A percentile compares a stretch with the other conserved stretches of the same genome.
Conservation (phyloP, 164 flowering plant genomes). For the Malania oleifera region DNA sequence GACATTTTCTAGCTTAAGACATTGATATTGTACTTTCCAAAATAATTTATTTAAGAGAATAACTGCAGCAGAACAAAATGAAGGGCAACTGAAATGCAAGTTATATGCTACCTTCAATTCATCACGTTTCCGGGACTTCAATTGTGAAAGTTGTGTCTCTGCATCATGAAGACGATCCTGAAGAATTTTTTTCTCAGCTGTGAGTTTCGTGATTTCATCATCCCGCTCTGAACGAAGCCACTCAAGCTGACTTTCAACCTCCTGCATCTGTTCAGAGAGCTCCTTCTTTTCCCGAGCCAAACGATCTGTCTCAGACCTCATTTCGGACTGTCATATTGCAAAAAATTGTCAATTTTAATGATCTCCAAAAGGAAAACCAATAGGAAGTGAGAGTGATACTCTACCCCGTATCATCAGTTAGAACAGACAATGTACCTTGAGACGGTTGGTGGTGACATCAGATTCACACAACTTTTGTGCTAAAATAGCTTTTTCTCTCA, state of each 20-base stretch:
- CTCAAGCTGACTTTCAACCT: constrained; percentile 83
- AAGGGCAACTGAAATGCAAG: not conserved
- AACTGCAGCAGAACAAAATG: not conserved
- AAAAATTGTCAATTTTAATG: constrained; percentile 11
- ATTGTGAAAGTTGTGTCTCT: constrained; percentile 78
- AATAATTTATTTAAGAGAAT: not conserved
- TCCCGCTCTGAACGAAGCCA: constrained; percentile 89
- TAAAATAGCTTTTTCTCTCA: constrained; percentile 57
- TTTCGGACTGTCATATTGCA: constrained; percentile 63
- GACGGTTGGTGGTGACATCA: constrained; percentile 66
- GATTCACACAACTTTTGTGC: constrained; percentile 75
- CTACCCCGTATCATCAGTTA: constrained; percentile 5
- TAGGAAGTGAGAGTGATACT: not conserved
- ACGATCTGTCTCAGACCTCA: constrained; percentile 82
- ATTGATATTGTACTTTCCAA: not conserved
- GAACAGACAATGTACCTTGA: constrained; percentile 58
- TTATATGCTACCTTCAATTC: constrained; percentile 71
- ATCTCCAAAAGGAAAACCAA: not conserved
- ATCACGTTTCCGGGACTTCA: constrained; percentile 92
- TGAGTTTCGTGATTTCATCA: constrained; percentile 73
- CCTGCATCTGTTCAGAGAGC: constrained; percentile 71
- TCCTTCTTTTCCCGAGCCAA: constrained; percentile 85
- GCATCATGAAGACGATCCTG: constrained; percentile 95
- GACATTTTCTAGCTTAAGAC: too few relatives aligned
- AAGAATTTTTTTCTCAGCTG: constrained; percentile 69